Base-by-base conservation (phyloP, 129 eudicot species). In the Centrapalus pauciflorus region DNA sequence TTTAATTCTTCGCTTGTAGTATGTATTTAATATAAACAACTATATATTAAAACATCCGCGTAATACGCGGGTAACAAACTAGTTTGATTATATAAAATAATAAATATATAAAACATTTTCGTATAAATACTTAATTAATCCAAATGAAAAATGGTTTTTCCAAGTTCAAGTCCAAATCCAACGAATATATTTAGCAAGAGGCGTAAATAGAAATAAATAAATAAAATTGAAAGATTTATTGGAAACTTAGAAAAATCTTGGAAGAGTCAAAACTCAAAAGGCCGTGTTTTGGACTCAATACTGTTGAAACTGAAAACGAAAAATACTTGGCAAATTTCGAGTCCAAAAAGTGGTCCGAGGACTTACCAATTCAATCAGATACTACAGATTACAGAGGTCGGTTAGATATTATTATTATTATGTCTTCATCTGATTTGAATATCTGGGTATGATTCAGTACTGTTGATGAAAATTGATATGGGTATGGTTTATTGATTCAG, bases 241-340 rank as follows among this genome's bases (percentile, higher is more conserved):
- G 23, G 52, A 50, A 66, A 50, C 20, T 1, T 33, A 51, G n/a
- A 28, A 11, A 1, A 55, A 35, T 38, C 21, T 8, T 24, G 73
- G n/a, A 51, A 56, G 58, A 73, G 79, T 66, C 73, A 74, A 74
- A 37, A n/a, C n/a, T n/a, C n/a, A n/a, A n/a, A n/a, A 37, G 62
- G 74, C 34, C 68, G 79, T 74, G 62, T 66, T 57, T 46, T 41
- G 55, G 68, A 74, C 79, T 56, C 79, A 66, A 74, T 37, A 54
- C 59, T 38, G 55, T 54, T 54, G 55, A 40, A 61, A 58, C 66
- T 14, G 69, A 25, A 8, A 27, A 55, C 40, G 56, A 35, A 56
- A 69, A 34, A 38, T 52, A 63, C 64, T 73, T 64, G 55, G 57
- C 71, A 73, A 63, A 21, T 32, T 30, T 41, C 11, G 55, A 40